phyloP scores from a whole-genome alignment of 2,329 filamentous ascomycete genomes.

The Catunica adiposa region DNA sequence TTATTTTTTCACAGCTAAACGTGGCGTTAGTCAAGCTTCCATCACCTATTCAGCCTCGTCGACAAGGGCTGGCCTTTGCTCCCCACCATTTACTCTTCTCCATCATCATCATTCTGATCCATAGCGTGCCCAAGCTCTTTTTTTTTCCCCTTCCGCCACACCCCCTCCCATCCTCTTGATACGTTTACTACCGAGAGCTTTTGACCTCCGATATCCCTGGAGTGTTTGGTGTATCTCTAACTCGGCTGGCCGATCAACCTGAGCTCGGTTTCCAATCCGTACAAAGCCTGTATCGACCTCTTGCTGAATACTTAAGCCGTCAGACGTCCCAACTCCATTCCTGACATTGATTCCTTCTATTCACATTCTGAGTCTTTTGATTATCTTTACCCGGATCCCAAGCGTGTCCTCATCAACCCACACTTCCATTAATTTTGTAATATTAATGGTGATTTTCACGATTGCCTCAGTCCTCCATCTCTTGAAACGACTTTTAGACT shows the following conservation, averaged over 20 bases:
- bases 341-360: not conserved
- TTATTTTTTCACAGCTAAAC: not conserved
- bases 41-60: not conserved
- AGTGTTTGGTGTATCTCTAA: not conserved
- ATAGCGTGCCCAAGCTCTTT: not conserved
- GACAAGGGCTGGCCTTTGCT: too few species aligned
- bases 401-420: not conserved
- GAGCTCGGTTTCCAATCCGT: not conserved
- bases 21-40: not conserved
- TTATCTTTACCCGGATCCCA: not conserved
- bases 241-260: constrained; percentile 1
- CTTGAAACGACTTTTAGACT: too few species aligned
- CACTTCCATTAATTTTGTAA: not conserved
- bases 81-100: too few species aligned
- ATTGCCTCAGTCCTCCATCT: too few species aligned
- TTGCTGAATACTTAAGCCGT: not conserved
- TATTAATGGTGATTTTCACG: too few species aligned
- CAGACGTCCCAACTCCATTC: not conserved
- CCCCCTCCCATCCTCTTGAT: not conserved
- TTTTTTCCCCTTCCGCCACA: not conserved
- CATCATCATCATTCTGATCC: too few species aligned
- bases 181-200: not conserved
- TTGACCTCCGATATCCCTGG: not conserved
- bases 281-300: not conserved
- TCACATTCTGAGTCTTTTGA: not conserved